Evolutionary conservation across 345 rosid genomes (phyloP).

Genomic region (Citrus sp.): DNA sequence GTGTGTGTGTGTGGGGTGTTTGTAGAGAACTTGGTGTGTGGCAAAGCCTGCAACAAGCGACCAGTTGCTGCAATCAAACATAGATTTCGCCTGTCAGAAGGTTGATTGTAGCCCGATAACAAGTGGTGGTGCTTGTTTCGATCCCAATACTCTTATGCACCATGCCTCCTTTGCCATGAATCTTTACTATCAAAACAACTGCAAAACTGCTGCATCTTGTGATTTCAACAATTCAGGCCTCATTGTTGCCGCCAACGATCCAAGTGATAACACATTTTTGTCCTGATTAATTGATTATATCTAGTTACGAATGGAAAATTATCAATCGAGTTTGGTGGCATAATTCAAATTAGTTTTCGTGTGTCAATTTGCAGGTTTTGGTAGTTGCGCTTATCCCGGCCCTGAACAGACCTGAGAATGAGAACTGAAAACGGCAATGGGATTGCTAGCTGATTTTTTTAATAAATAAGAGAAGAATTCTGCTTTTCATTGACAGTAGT

Average conservation of each 20-base stretch:
- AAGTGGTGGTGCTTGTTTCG: not conserved
- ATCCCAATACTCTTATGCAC: constrained; percentile 8
- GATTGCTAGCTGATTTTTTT: too few species aligned
- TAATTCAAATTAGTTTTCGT: not conserved
- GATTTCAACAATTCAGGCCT: constrained; percentile 15
- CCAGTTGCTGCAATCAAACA: not conserved
- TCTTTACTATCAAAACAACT: constrained; percentile 12
- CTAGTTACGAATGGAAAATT: too few species aligned
- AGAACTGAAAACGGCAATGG: too few species aligned
- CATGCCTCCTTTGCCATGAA: constrained; percentile 29
- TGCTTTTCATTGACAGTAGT: too few species aligned
- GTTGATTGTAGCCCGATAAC: constrained; percentile 8
- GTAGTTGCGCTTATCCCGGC: not conserved
- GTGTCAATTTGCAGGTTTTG: not conserved
- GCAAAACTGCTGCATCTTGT: constrained; percentile 11
- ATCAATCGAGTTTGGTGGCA: not conserved
- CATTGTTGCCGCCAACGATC: constrained; percentile 15
- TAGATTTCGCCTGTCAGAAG: not conserved
- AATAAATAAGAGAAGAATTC: too few species aligned
- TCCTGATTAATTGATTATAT: too few species aligned
- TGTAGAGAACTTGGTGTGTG: constrained; percentile 4
- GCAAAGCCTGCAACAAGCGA: not conserved
- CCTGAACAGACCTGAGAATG: too few species aligned
- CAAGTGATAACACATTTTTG: constrained; percentile 9
- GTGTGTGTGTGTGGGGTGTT: too few species aligned